A percentile compares a stretch with the other conserved stretches of the same genome.
These are phyloP conservation scores for Penicillium sp. DNA, from an alignment of 2,329 filamentous ascomycete genomes.

Conservation along the genomic window DNA sequence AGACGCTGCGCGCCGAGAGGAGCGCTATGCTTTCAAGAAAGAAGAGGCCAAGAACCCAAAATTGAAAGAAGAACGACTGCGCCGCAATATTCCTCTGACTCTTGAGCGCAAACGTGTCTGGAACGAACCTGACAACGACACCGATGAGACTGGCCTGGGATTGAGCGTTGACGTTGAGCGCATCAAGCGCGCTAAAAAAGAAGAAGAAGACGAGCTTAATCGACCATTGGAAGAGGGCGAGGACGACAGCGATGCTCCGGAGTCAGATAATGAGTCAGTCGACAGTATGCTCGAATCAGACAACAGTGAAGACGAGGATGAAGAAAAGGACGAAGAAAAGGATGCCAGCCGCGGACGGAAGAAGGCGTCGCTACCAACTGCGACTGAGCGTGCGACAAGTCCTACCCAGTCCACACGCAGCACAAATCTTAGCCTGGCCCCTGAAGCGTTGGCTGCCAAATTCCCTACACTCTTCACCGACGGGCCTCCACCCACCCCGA, in stretches of 20 bases:
- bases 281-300: constrained; percentile 75
- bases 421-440: constrained; percentile 60
- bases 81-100: constrained; percentile 74
- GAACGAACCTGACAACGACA: constrained; percentile 68
- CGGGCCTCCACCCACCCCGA: constrained; percentile 61
- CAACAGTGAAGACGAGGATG: constrained; percentile 47
- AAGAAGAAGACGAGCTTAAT: constrained; percentile 46
- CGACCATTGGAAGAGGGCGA: constrained; percentile 45
- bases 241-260: constrained; percentile 41
- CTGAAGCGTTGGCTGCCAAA: constrained; percentile 60
- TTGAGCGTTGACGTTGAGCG: constrained; percentile 50
- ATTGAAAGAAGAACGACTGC: constrained; percentile 69
- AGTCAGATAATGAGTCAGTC: constrained; percentile 56
- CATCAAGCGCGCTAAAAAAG: constrained; percentile 49
- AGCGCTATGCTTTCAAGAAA: constrained; percentile 74
- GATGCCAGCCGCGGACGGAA: constrained; percentile 32
- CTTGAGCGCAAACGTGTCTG: constrained; percentile 86
- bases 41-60: constrained; percentile 82
- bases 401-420: constrained; percentile 56
- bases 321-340: constrained; percentile 48
- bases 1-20: constrained; percentile 71
- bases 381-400: constrained; percentile 53
- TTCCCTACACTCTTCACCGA: constrained; percentile 60
- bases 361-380: constrained; percentile 39
- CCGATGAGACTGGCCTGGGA: constrained; percentile 46